phyloP scores from a whole-genome alignment of 1,284 basidiomycete species.

The Polyporus tsugae region DNA sequence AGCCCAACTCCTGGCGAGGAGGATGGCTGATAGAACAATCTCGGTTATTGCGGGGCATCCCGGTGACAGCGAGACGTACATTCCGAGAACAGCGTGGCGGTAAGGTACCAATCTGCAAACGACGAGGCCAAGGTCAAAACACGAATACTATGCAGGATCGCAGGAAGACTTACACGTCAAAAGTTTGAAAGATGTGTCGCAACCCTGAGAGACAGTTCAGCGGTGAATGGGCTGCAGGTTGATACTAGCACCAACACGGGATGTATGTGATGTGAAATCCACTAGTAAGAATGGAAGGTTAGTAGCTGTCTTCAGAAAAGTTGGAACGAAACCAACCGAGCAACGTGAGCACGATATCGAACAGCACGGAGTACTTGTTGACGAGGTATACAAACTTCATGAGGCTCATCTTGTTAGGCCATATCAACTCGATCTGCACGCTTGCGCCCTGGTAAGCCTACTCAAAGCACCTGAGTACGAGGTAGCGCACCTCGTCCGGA shows the following conservation, averaged over 20 bases:
- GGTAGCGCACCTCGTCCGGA: constrained; percentile 7
- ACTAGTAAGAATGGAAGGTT: neutral
- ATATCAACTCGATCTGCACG: constrained; percentile 10
- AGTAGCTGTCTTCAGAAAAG: neutral
- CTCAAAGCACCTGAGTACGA: no score
- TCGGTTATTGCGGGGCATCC: neutral
- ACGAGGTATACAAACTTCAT: constrained; percentile 12
- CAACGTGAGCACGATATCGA: constrained; percentile 1
- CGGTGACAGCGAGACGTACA: neutral
- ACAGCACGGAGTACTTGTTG: constrained; percentile 5
- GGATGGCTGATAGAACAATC: neutral
- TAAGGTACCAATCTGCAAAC: constrained; percentile 4
- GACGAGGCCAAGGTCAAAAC: neutral
- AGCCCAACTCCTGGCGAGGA: constrained; percentile 3
- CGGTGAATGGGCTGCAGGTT: neutral
- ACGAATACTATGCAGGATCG: neutral
- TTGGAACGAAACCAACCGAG: neutral
- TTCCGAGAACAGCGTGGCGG: constrained; percentile 8
- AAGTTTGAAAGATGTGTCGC: neutral
- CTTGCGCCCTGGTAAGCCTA: neutral
- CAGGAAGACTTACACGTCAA: neutral
- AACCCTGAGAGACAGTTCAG: neutral
- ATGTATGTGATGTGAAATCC: neutral
- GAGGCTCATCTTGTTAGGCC: constrained; percentile 7
- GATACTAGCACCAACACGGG: neutral